These are phyloP conservation scores for Penicillium sp. DNA, from an alignment of 2,329 filamentous ascomycete genomes.

Conservation along the genomic window DNA sequence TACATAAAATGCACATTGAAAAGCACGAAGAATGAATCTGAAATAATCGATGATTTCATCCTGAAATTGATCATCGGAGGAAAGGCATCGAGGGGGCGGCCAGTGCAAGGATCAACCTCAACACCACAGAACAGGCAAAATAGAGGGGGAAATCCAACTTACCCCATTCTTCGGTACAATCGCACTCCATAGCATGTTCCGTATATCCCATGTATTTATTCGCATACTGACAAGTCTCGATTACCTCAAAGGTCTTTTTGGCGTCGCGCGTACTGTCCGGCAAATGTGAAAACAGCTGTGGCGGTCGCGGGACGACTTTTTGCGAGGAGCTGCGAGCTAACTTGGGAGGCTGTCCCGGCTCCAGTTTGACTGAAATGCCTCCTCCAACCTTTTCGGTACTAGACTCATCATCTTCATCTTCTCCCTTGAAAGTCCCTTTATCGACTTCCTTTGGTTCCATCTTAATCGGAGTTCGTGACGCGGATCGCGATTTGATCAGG, in stretches of 20 bases:
- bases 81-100: background rate
- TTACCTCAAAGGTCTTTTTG: constrained; percentile 75
- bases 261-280: constrained; percentile 81
- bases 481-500: constrained; percentile 29
- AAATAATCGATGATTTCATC: background rate
- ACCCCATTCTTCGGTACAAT: constrained; percentile 95
- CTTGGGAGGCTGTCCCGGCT: constrained; percentile 71
- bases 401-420: constrained; percentile 21
- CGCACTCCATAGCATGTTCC: constrained; percentile 92
- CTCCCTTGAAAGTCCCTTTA: constrained; percentile 30
- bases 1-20: background rate
- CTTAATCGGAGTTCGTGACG: constrained; percentile 34
- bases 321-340: constrained; percentile 74
- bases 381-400: constrained; percentile 58
- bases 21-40: background rate
- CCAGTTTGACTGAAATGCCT: constrained; percentile 66
- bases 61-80: background rate
- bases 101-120: background rate
- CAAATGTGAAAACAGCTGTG: constrained; percentile 72
- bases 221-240: constrained; percentile 85
- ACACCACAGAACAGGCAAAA: constrained; percentile 15
- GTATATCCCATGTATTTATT: constrained; percentile 90
- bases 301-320: constrained; percentile 67
- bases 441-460: constrained; percentile 33
- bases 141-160: constrained; percentile 48